phyloP scores from a whole-genome alignment of 2,329 filamentous ascomycete genomes.

The Fusarium haematococcum region DNA sequence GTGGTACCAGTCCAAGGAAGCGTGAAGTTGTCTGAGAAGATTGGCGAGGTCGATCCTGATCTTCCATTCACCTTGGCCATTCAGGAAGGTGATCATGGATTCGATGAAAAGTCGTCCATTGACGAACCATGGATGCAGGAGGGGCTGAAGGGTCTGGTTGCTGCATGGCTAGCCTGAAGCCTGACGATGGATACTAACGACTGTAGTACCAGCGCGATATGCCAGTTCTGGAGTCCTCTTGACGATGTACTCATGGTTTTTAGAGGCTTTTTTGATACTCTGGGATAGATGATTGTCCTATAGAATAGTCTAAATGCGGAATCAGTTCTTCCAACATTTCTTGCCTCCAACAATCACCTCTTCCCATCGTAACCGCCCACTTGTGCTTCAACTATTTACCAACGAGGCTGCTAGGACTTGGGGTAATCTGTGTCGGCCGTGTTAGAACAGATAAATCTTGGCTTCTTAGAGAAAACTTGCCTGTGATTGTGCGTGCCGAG shows the following conservation, averaged over 20 bases:
- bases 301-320: not conserved
- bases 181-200: too few relatives aligned
- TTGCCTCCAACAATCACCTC: too few relatives aligned
- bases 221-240: too few relatives aligned
- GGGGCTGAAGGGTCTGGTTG: not conserved
- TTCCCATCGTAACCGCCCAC: too few relatives aligned
- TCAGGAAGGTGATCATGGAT: not conserved
- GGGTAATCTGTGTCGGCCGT: not conserved
- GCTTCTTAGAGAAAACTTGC: not conserved
- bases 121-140: not conserved
- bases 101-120: not conserved
- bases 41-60: not conserved
- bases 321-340: too few relatives aligned
- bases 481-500: not conserved
- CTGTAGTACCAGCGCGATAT: too few relatives aligned
- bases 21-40: not conserved
- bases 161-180: not conserved
- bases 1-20: not conserved
- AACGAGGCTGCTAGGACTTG: too few relatives aligned
- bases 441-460: not conserved
- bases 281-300: too few relatives aligned
- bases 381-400: too few relatives aligned
- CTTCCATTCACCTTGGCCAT: not conserved
- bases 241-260: too few relatives aligned
- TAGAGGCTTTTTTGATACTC: too few relatives aligned